Conservation (phyloP, 495 filamentous ascomycete species). For the Bombardia bombarda region DNA sequence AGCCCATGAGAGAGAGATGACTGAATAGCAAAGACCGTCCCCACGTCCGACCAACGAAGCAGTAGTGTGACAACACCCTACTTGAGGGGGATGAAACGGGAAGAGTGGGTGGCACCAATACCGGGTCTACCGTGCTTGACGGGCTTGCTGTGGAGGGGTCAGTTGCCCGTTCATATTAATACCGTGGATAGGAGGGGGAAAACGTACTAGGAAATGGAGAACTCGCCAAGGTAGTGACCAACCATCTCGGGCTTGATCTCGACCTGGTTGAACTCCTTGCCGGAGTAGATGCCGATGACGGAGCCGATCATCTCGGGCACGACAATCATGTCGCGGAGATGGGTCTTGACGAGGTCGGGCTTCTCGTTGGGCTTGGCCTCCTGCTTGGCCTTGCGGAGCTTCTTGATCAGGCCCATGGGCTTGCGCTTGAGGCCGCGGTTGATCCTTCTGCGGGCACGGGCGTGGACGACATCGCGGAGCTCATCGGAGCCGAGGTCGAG, state of each 20-base stretch:
- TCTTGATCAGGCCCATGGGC: slow-evolving; percentile 99
- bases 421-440: slow-evolving; percentile 99
- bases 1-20: slow-evolving; percentile 33
- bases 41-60: no score
- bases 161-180: neutral
- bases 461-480: slow-evolving; percentile 98
- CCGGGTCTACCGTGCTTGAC: slow-evolving; percentile 99
- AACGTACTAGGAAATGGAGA: slow-evolving; percentile 98
- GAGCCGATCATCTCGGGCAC: slow-evolving; percentile 98
- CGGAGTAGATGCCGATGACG: slow-evolving; percentile 98
- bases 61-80: slow-evolving; percentile 60
- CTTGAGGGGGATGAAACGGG: slow-evolving; percentile 99
- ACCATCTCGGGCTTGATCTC: slow-evolving; percentile 99
- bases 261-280: slow-evolving; percentile 99
- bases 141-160: slow-evolving; percentile 68
- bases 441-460: slow-evolving; percentile 95
- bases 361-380: slow-evolving; percentile 99
- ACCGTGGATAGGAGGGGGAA: neutral
- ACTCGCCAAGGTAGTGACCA: slow-evolving; percentile 97
- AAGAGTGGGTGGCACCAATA: slow-evolving; percentile 99
- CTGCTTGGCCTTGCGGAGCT: slow-evolving; percentile 99
- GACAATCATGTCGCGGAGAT: slow-evolving; percentile 98
- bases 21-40: slow-evolving; percentile 34
- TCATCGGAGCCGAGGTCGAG: slow-evolving; percentile 97
- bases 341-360: slow-evolving; percentile 95